Evolutionary conservation across 495 filamentous ascomycete genomes (phyloP).

Genomic region (Chaetomium tenue): DNA sequence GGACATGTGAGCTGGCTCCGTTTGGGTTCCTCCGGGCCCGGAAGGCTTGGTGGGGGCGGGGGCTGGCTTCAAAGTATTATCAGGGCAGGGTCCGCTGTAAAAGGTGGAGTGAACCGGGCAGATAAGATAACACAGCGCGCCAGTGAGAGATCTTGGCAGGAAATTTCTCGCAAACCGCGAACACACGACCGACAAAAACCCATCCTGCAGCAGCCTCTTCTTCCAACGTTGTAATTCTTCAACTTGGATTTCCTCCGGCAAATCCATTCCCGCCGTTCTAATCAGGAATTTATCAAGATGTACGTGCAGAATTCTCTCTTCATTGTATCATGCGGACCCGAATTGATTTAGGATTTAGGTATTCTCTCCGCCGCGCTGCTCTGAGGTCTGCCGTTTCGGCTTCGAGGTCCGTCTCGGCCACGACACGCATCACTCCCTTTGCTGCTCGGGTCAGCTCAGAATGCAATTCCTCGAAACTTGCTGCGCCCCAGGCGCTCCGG

Average conservation of each 20-base stretch:
- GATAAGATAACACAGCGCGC: not conserved
- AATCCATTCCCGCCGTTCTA: not conserved
- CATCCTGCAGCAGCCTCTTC: not conserved
- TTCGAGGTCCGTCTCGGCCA: slow-evolving; percentile 45
- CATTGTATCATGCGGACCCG: not conserved
- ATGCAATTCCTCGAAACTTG: slow-evolving; percentile 23
- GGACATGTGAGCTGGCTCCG: not conserved
- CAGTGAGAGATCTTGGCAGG: slow-evolving; percentile 1
- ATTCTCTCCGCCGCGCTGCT: slow-evolving; percentile 56
- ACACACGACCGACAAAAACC: not conserved
- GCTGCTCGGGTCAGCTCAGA: slow-evolving; percentile 31
- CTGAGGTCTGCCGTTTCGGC: slow-evolving; percentile 55
- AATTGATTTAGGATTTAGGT: slow-evolving; percentile 38
- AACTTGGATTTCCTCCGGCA: not conserved
- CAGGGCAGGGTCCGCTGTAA: no score
- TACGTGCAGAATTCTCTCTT: not conserved
- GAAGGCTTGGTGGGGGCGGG: no score
- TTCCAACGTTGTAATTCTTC: not conserved
- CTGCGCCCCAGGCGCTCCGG: slow-evolving; percentile 32
- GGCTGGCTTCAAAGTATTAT: no score
- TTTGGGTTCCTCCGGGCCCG: no score
- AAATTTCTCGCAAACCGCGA: slow-evolving; percentile 18
- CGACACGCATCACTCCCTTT: slow-evolving; percentile 40
- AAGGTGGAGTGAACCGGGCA: not conserved
- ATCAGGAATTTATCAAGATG: slow-evolving; percentile 6